Base-by-base conservation (phyloP, 306 rosid species). In the Trifolium dubium region DNA sequence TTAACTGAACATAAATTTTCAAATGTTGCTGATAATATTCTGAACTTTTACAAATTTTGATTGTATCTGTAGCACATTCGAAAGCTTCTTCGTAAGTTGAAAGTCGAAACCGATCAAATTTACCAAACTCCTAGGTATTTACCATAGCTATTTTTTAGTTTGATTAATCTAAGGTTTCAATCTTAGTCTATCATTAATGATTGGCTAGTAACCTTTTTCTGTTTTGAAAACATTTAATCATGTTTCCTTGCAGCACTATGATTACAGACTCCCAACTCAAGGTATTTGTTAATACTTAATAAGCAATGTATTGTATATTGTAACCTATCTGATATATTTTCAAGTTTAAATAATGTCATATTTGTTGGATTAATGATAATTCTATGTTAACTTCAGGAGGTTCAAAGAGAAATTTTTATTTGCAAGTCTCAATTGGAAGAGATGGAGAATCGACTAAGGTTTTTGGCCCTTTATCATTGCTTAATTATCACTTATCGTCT, bases 361-460 rank as follows among this genome's bases (percentile, higher is more conserved):
- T 35, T 4, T 29, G 12, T 66, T 59, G 14, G 18, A 32, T 5
- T 63, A 31, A 60, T 58, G 59, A 49, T 44, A 8, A 39, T 28
- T 81, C 30, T 67, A 2, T 53, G 50, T 23, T 14, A 75, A 29
- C 19, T 44, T 44, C 85, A 90, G 90, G 84, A 84, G 40, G 51
- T 87, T 76, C 87, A 81, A 54, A 86, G 76, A 81, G 79, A 88
- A 69, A 64, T 86, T 30, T 39, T 71, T 3, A 28, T 70, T 44
- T 78, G 71, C 76, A 74, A 82, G 73, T 73, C 92, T 37, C 86
- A 51, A 12, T 62, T 88, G 74, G 83, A 78, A 82, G 87, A 83
- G 44, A 69, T 66, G 88, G 78, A 78, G 74, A 82, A 82, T 66
- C 83, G 80, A 64, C 79, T 88, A 37, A 83, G 90, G 92, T 88